Conservation (phyloP, 2,329 filamentous ascomycete genomes). For the Colletotrichum siamense region DNA sequence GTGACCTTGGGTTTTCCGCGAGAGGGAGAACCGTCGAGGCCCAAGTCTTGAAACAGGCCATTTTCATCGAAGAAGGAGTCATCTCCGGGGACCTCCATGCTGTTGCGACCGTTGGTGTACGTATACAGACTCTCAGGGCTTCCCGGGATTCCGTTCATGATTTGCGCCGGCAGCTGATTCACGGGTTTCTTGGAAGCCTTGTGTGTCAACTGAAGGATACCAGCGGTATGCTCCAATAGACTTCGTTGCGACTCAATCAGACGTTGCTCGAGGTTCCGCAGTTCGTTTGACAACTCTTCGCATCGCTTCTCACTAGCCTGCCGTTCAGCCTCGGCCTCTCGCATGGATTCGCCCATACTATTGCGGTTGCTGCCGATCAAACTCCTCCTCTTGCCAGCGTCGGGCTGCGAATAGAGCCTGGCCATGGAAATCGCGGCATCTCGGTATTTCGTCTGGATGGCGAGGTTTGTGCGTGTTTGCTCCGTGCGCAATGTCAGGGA, state of each 20-base stretch:
- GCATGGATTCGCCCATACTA: slow-evolving; percentile 54
- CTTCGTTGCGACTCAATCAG: slow-evolving; percentile 76
- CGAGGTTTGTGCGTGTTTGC: slow-evolving; percentile 80
- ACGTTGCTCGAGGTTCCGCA: slow-evolving; percentile 80
- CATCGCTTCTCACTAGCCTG: slow-evolving; percentile 79
- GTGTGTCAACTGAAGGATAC: slow-evolving; percentile 89
- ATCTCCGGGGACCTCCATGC: slow-evolving; percentile 58
- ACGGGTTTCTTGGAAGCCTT: slow-evolving; percentile 66
- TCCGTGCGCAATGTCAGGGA: slow-evolving; percentile 79
- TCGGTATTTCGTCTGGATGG: slow-evolving; percentile 90
- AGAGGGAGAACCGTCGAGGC: slow-evolving; percentile 39
- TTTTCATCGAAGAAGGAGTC: slow-evolving; percentile 77
- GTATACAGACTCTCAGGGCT: slow-evolving; percentile 81
- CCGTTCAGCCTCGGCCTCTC: slow-evolving; percentile 76
- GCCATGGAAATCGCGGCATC: slow-evolving; percentile 90
- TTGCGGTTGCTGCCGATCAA: slow-evolving; percentile 51
- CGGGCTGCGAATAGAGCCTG: slow-evolving; percentile 74
- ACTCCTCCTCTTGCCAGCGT: slow-evolving; percentile 51
- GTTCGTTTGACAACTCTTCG: slow-evolving; percentile 81
- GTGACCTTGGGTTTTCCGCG: slow-evolving; percentile 41
- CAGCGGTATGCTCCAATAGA: slow-evolving; percentile 88
- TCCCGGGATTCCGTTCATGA: slow-evolving; percentile 67
- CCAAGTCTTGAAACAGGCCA: slow-evolving; percentile 74
- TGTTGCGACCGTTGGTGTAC: slow-evolving; percentile 66
- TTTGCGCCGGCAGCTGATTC: slow-evolving; percentile 37